Percentiles rank a stretch among this genome's conserved stretches.
Conservation (phyloP, 164 flowering plant species). For the Houttuynia cordata region DNA sequence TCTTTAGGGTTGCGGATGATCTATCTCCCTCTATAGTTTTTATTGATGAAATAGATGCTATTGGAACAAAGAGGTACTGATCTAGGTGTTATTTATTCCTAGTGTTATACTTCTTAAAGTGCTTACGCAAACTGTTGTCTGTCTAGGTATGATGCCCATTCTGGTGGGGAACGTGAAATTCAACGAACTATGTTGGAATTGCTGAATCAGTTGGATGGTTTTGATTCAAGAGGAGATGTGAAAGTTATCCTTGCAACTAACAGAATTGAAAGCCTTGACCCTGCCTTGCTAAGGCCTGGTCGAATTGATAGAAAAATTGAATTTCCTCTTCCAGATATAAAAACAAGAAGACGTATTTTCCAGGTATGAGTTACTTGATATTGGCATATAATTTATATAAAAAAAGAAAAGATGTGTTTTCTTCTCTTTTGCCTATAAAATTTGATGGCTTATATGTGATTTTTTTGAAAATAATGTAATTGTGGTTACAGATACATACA, state of each 20-base stretch:
- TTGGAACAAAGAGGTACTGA: slow-evolving; percentile 77
- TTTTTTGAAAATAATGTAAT: too few species aligned
- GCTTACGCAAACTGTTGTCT: neutral
- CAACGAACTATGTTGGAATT: slow-evolving; percentile 94
- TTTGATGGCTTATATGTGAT: neutral
- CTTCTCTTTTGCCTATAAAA: neutral
- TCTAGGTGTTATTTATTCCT: neutral
- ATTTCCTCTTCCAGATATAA: slow-evolving; percentile 89
- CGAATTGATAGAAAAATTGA: slow-evolving; percentile 87
- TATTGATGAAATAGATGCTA: slow-evolving; percentile 95
- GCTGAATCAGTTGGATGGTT: slow-evolving; percentile 88
- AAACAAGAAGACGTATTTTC: slow-evolving; percentile 85
- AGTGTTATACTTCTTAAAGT: neutral
- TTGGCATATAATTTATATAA: neutral
- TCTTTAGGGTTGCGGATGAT: slow-evolving; percentile 91
- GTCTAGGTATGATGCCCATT: slow-evolving; percentile 79
- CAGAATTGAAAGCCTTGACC: slow-evolving; percentile 82
- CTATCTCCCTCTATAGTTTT: slow-evolving; percentile 93
- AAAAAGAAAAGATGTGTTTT: too few species aligned
- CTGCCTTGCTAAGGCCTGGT: slow-evolving; percentile 90
- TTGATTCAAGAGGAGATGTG: slow-evolving; percentile 88
- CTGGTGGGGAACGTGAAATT: slow-evolving; percentile 95
- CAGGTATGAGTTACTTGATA: slow-evolving; percentile 28
- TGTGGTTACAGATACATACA: slow-evolving; percentile 90
- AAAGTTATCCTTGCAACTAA: slow-evolving; percentile 95